Conservation (phyloP, 1,284 basidiomycete species). For the Kalmanozyma brasiliensis region DNA sequence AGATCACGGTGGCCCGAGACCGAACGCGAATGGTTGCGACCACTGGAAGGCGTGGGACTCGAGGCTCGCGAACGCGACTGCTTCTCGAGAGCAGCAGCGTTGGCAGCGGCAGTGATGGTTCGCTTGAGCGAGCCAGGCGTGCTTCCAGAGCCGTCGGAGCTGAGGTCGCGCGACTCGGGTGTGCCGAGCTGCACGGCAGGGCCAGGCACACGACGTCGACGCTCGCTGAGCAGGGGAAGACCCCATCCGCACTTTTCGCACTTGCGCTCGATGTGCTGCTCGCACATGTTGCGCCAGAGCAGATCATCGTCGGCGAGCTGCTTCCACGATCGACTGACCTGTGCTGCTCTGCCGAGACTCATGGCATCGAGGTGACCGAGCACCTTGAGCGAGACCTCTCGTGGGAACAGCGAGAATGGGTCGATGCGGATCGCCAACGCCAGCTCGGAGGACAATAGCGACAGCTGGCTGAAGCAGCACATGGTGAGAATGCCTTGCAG, state of each 20-base stretch:
- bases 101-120: slow-evolving; percentile 64
- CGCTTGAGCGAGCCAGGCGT: slow-evolving; percentile 59
- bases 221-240: slow-evolving; percentile 83
- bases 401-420: slow-evolving; percentile 89
- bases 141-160: slow-evolving; percentile 52
- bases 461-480: slow-evolving; percentile 99
- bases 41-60: slow-evolving; percentile 33
- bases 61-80: slow-evolving; percentile 53
- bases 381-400: slow-evolving; percentile 88
- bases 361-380: slow-evolving; percentile 93
- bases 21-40: slow-evolving; percentile 25
- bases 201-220: slow-evolving; percentile 71
- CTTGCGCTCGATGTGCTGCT: slow-evolving; percentile 97
- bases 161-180: slow-evolving; percentile 51
- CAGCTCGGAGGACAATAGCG: slow-evolving; percentile 91
- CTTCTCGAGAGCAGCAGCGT: slow-evolving; percentile 64
- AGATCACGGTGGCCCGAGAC: slow-evolving; percentile 36
- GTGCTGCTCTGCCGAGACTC: slow-evolving; percentile 92
- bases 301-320: slow-evolving; percentile 92
- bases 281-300: slow-evolving; percentile 95
- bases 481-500: slow-evolving; percentile 98
- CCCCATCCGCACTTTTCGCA: slow-evolving; percentile 99
- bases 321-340: slow-evolving; percentile 89
- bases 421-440: slow-evolving; percentile 87
- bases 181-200: slow-evolving; percentile 50